A percentile compares a stretch with the other conserved stretches of the same genome.
These are phyloP conservation scores for Amanita fuliginea DNA, from an alignment of 768 basidiomycete genomes.

Conservation along the genomic window DNA sequence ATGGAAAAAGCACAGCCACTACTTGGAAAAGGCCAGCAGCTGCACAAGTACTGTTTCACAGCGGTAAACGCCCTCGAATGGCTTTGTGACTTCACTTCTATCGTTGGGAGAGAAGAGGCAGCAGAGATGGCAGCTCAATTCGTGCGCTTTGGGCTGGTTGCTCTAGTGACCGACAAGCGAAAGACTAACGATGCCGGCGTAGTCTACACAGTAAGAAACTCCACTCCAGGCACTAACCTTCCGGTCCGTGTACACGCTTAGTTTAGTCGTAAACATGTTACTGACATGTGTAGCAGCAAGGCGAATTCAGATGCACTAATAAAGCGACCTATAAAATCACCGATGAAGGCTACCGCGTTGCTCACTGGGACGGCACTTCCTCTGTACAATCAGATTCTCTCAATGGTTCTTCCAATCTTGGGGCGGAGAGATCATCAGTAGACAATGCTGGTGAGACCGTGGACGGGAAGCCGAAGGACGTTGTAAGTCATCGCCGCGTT, in stretches of 20 bases:
- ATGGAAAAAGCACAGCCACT: constrained; percentile 54
- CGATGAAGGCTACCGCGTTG: constrained; percentile 78
- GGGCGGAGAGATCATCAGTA: constrained; percentile 48
- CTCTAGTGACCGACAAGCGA: constrained; percentile 81
- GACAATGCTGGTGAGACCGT: constrained; percentile 33
- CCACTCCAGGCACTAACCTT: constrained; percentile 64
- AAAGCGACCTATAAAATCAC: constrained; percentile 94
- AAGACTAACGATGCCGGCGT: constrained; percentile 89
- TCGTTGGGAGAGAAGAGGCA: constrained; percentile 91
- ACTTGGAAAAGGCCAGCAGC: constrained; percentile 31
- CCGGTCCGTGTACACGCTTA: constrained; percentile 51
- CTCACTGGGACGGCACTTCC: constrained; percentile 64
- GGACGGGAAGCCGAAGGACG: constrained; percentile 27
- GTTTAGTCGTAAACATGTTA: constrained; percentile 7
- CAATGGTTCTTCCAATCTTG: constrained; percentile 53
- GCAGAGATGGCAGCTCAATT: constrained; percentile 98
- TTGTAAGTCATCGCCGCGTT: constrained; percentile 69
- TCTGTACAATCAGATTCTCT: constrained; percentile 43
- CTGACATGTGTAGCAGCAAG: constrained; percentile 45
- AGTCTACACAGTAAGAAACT: constrained; percentile 85
- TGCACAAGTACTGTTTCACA: constrained; percentile 68
- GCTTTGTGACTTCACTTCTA: constrained; percentile 96
- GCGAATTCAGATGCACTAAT: constrained; percentile 93
- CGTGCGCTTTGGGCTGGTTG: constrained; percentile 87
- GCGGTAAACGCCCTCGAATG: constrained; percentile 89